Evolutionary conservation across 2,329 filamentous ascomycete genomes (phyloP).

Genomic region (Pezicula rhizophila): DNA sequence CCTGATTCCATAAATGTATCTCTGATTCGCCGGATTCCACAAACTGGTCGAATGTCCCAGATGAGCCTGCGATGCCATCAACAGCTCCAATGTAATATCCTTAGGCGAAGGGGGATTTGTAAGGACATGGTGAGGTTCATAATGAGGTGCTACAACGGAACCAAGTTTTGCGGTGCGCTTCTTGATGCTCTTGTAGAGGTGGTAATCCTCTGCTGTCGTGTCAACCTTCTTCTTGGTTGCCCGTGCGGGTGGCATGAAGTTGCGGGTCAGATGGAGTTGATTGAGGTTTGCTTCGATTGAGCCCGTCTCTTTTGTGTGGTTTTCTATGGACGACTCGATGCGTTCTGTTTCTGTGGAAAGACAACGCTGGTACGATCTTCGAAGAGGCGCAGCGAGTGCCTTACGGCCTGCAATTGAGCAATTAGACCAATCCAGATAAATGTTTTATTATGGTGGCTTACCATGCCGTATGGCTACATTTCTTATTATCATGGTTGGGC

Average conservation of each 20-base stretch:
- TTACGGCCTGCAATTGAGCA: constrained; percentile 40
- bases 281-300: constrained; percentile 18
- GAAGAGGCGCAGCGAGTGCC: constrained; percentile 41
- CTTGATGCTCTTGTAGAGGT: constrained; percentile 31
- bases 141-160: constrained; percentile 45
- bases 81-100: constrained; percentile 83
- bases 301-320: neutral
- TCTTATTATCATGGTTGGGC: constrained; percentile 48
- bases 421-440: constrained; percentile 7
- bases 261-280: constrained; percentile 14
- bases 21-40: constrained; percentile 91
- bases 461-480: constrained; percentile 49
- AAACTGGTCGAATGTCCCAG: constrained; percentile 85
- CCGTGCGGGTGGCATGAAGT: constrained; percentile 16
- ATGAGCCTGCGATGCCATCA: constrained; percentile 82
- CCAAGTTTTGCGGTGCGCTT: constrained; percentile 42
- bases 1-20: constrained; percentile 88
- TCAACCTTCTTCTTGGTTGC: constrained; percentile 1
- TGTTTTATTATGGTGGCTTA: constrained; percentile 26
- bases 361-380: constrained; percentile 31
- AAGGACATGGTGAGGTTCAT: constrained; percentile 61
- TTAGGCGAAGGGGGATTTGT: constrained; percentile 67
- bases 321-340: constrained; percentile 7
- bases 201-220: constrained; percentile 18
- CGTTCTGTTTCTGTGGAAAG: constrained; percentile 26